These are phyloP conservation scores for Verticillium dahliae DNA, from an alignment of 2,329 filamentous ascomycete species.

Conservation along the genomic window DNA sequence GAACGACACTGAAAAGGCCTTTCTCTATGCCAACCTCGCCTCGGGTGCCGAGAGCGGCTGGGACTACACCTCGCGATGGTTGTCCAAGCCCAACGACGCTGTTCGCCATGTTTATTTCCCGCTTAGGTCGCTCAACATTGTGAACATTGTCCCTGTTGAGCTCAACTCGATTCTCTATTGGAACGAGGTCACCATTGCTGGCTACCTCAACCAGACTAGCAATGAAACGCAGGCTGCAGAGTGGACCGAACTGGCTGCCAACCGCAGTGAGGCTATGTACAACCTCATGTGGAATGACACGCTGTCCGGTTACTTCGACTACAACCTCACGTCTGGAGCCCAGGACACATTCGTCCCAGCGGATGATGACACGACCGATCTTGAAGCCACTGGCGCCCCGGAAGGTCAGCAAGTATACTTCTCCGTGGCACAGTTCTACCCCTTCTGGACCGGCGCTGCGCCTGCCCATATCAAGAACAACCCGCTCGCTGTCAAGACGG, in stretches of 20 bases:
- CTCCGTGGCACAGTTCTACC: conserved; percentile 55
- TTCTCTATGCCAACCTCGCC: conserved; percentile 56
- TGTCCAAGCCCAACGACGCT: conserved; percentile 50
- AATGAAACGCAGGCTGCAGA: conserved; percentile 40
- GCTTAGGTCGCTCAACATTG: conserved; percentile 54
- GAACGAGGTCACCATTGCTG: conserved; percentile 54
- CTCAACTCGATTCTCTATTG: conserved; percentile 63
- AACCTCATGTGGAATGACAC: conserved; percentile 58
- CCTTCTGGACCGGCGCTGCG: conserved; percentile 63
- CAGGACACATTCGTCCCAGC: conserved; percentile 49
- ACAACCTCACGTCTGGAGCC: conserved; percentile 52
- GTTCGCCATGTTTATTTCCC: conserved; percentile 57
- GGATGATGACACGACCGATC: conserved; percentile 36
- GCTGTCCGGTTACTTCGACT: conserved; percentile 61
- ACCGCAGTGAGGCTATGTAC: conserved; percentile 56
- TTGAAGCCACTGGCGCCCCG: conserved; percentile 39
- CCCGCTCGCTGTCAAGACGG: conserved; percentile 47
- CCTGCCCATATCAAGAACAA: conserved; percentile 50
- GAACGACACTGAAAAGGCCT: conserved; percentile 42
- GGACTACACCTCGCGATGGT: conserved; percentile 57
- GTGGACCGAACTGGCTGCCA: conserved; percentile 42
- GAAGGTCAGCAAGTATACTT: conserved; percentile 51
- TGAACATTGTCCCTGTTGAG: conserved; percentile 55
- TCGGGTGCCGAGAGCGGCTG: conserved; percentile 60
- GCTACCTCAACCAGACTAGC: conserved; percentile 44